These are phyloP conservation scores for Hanseniaspora gamundiae DNA, from an alignment of 1,139 yeast species.

Conservation along the genomic window DNA sequence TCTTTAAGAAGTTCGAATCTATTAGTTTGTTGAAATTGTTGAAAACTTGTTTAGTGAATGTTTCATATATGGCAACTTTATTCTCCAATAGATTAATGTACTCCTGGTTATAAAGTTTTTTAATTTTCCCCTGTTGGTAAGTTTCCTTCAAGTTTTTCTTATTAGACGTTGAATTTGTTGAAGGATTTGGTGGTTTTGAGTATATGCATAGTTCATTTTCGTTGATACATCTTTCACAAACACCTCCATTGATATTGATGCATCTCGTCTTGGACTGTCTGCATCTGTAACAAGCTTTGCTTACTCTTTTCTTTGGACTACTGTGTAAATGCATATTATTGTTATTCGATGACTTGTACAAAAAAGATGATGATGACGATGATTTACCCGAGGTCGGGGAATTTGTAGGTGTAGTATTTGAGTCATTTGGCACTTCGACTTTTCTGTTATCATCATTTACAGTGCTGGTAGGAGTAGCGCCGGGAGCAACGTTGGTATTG, in stretches of 20 bases:
- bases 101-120: constrained; percentile 8
- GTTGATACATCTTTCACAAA: constrained; percentile 10
- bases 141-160: constrained; percentile 1
- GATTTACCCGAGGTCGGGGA: too few species aligned
- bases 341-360: too few species aligned
- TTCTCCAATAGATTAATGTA: constrained; percentile 10
- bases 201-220: constrained; percentile 10
- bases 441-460: background rate
- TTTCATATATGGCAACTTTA: constrained; percentile 8
- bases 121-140: constrained; percentile 7
- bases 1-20: background rate
- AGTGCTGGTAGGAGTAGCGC: background rate
- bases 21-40: constrained; percentile 9
- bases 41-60: constrained; percentile 7
- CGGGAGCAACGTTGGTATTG: background rate
- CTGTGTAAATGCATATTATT: constrained; percentile 2
- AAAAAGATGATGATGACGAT: background rate
- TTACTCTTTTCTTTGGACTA: constrained; percentile 9
- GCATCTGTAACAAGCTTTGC: constrained; percentile 12
- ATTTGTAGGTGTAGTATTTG: too few species aligned
- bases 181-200: constrained; percentile 5
- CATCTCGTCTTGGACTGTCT: constrained; percentile 11
- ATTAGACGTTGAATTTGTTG: background rate
- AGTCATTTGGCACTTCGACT: too few species aligned
- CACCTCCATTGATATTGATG: constrained; percentile 10